Base-by-base conservation (phyloP, 495 filamentous ascomycete species). In the Astrothelium subdiscretum region DNA sequence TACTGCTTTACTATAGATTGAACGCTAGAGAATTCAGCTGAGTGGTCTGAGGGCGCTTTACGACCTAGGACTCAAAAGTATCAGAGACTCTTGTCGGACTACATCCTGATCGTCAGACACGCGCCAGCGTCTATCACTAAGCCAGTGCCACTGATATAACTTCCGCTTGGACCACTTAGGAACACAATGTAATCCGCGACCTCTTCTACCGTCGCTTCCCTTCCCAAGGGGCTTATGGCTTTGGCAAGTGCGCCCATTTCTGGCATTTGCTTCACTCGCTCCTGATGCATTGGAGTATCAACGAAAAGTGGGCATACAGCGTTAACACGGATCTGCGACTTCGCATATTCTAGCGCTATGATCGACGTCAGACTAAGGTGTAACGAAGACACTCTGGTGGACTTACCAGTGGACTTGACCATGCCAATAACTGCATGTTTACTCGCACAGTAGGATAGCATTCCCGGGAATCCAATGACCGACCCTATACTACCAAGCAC, bases 401-500 rank as follows among this genome's bases (percentile, higher is more conserved):
- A 48, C 43, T 20, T 15, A 48, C 43, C 43, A 57, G 29, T 32
- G 8, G 52, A 27, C 26, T 59, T 58, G 27, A 52, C 59, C 3
- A 63, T n/a, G 24, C 52, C 61, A n/a, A 58, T 27, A 31, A 59
- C 54, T 13, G 52, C 61, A 31, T 63, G 61, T 32, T 59, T 59
- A 31, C 8, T 15, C 31, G 61, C 22, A 10, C 29, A 11, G 22
- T 58, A 48, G 2, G 72, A 73, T 27, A 73, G 66, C 0, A 73
- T 68, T 1, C 74, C 69, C 0, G 75, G 67, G 0, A 72, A 67
- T 0, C 72, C 63, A 3, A 75, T 57, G 2, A 74, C 66, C 0
- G 78, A 78, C 24, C 70, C 73, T 13, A 75, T 71, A 0, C 78
- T 81, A 8, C 76, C 78, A 24, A 81, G 67, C 44, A 75, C 78